Conservation (phyloP, 2,329 filamentous ascomycete species). For the Monosporascus sp. region DNA sequence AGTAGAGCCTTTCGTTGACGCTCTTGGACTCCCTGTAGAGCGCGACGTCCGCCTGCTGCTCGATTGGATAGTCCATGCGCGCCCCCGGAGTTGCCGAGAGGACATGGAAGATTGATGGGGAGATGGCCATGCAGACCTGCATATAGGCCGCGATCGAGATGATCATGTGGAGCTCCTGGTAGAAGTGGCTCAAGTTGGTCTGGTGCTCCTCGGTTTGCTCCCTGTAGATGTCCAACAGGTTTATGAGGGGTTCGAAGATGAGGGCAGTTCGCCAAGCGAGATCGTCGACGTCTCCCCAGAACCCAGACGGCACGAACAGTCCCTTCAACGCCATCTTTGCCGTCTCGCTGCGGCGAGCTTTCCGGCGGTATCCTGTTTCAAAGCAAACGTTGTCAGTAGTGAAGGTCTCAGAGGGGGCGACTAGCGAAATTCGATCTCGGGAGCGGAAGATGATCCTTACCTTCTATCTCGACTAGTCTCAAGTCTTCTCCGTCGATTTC, state of each 20-base stretch:
- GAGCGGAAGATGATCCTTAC: conserved; percentile 15
- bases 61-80: conserved; percentile 21
- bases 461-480: conserved; percentile 26
- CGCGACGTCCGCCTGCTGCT: conserved; percentile 16
- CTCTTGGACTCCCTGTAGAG: conserved; percentile 18
- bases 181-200: conserved; percentile 9
- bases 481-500: conserved; percentile 28
- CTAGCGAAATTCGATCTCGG: no score
- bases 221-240: conserved; percentile 22
- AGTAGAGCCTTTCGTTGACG: conserved; percentile 11
- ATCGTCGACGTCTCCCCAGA: conserved; percentile 33
- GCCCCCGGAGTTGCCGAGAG: conserved; percentile 25
- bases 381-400: not conserved
- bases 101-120: conserved; percentile 23
- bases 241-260: conserved; percentile 32
- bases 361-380: conserved; percentile 30
- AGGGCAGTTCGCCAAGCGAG: conserved; percentile 26
- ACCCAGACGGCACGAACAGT: conserved; percentile 22
- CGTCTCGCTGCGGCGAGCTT: conserved; percentile 24
- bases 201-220: not conserved
- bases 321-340: conserved; percentile 21
- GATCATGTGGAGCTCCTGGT: conserved; percentile 21
- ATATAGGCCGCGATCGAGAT: conserved; percentile 24
- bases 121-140: conserved; percentile 24
- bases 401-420: not conserved